A percentile compares a stretch with the other conserved stretches of the same genome.
phyloP scores from a whole-genome alignment of 1,284 basidiomycete genomes.

The Cryptococcus sp. region DNA sequence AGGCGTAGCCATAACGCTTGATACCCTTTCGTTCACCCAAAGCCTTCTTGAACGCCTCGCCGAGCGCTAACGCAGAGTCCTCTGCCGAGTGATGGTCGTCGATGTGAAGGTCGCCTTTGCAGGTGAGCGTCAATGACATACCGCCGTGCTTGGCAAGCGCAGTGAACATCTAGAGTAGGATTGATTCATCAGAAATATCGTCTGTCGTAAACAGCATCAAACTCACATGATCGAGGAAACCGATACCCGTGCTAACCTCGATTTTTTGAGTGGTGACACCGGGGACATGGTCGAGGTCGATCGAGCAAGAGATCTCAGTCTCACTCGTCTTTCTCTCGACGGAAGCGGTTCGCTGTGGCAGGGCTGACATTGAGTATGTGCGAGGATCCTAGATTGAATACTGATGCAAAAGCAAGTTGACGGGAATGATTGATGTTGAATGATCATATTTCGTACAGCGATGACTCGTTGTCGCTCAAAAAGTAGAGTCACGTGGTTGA shows the following conservation, averaged over 20 bases:
- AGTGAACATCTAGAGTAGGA: constrained; percentile 84
- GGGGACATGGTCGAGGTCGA: constrained; percentile 80
- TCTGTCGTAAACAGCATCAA: not conserved
- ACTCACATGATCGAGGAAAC: constrained; percentile 94
- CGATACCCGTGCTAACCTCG: constrained; percentile 89
- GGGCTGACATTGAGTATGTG: constrained; percentile 34
- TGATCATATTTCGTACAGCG: no score
- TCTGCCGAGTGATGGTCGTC: constrained; percentile 99
- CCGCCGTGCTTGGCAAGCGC: constrained; percentile 92
- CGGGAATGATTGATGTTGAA: no score
- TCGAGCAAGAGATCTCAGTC: constrained; percentile 79
- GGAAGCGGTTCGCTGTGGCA: constrained; percentile 59
- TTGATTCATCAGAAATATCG: not conserved
- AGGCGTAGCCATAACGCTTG: constrained; percentile 91
- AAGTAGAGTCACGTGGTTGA: not conserved
- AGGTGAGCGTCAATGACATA: constrained; percentile 85
- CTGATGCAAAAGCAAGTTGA: no score
- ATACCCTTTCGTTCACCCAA: constrained; percentile 94
- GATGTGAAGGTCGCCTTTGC: constrained; percentile 94
- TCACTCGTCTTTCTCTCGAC: constrained; percentile 88
- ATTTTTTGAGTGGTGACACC: constrained; percentile 71
- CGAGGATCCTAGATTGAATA: not conserved
- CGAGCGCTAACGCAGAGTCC: constrained; percentile 90
- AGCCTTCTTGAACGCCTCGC: constrained; percentile 92
- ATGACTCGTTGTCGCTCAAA: no score